A percentile compares a stretch with the other conserved stretches of the same genome.
phyloP scores from a whole-genome alignment of 192 early-diverging fungal genomes.

The Linnemannia hyalina region DNA sequence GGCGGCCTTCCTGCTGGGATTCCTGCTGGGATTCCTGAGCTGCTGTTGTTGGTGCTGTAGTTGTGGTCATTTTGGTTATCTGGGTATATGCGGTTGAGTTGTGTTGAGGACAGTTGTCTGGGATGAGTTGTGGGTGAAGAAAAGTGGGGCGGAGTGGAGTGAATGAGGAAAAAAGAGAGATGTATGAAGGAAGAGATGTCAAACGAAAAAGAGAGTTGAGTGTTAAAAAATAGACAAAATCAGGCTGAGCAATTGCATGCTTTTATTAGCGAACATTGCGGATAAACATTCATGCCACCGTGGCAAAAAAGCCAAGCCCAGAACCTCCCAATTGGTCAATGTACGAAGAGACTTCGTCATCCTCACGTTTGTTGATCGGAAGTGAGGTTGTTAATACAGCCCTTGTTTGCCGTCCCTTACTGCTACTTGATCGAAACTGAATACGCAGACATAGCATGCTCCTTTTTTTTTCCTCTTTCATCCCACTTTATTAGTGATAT shows the following conservation, averaged over 20 bases:
- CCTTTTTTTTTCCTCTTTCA: neutral
- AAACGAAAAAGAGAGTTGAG: neutral
- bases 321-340: neutral
- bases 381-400: neutral
- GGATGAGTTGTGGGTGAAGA: neutral
- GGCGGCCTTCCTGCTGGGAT: slow-evolving; percentile 40
- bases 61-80: neutral
- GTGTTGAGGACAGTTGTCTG: neutral
- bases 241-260: neutral
- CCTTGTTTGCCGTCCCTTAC: neutral
- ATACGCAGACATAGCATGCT: neutral
- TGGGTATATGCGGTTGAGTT: neutral
- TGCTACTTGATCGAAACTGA: neutral
- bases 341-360: neutral
- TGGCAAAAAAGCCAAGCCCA: neutral
- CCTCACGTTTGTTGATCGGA: neutral
- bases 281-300: neutral
- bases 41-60: neutral
- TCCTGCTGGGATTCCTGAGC: slow-evolving; percentile 13
- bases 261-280: neutral
- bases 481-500: no score
- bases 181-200: neutral
- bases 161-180: neutral
- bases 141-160: no score
- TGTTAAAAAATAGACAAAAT: neutral